Percentiles rank a stretch among this genome's conserved stretches.
phyloP scores from a whole-genome alignment of 805 yeast species.

The Wickerhamiella azyma region DNA sequence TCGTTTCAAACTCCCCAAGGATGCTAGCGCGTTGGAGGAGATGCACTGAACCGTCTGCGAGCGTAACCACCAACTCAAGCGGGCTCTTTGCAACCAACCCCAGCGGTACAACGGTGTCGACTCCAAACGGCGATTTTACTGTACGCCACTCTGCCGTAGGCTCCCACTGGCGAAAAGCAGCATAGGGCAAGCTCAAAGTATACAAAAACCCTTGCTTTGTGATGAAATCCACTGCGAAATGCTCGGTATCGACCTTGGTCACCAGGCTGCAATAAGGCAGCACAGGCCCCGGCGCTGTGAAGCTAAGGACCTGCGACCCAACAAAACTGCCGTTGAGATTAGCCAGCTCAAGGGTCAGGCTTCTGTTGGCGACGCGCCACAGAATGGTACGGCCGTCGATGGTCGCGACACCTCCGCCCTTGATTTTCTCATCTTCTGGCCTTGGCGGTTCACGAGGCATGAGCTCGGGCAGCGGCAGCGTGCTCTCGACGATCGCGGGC shows the following conservation, averaged over 20 bases:
- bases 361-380: constrained; percentile 8
- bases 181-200: constrained; percentile 33
- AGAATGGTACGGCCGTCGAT: constrained; percentile 5
- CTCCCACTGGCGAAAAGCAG: constrained; percentile 30
- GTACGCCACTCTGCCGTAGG: constrained; percentile 39
- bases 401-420: constrained; percentile 3
- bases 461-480: constrained; percentile 6
- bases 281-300: constrained; percentile 5
- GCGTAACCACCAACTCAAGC: constrained; percentile 38
- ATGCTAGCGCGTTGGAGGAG: constrained; percentile 18
- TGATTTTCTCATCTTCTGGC: background rate
- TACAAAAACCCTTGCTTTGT: constrained; percentile 39
- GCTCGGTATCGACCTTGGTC: constrained; percentile 18
- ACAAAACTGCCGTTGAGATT: constrained; percentile 24
- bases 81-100: constrained; percentile 35
- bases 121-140: constrained; percentile 53
- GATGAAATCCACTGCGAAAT: constrained; percentile 39
- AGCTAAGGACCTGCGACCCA: constrained; percentile 7
- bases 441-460: background rate
- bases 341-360: constrained; percentile 22
- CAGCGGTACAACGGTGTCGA: constrained; percentile 44
- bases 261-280: constrained; percentile 1
- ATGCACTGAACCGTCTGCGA: constrained; percentile 67
- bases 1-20: constrained; percentile 29
- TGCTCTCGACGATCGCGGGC: constrained; percentile 6